Conservation (phyloP, 495 filamentous ascomycete species). For the Daldinia concentrica region DNA sequence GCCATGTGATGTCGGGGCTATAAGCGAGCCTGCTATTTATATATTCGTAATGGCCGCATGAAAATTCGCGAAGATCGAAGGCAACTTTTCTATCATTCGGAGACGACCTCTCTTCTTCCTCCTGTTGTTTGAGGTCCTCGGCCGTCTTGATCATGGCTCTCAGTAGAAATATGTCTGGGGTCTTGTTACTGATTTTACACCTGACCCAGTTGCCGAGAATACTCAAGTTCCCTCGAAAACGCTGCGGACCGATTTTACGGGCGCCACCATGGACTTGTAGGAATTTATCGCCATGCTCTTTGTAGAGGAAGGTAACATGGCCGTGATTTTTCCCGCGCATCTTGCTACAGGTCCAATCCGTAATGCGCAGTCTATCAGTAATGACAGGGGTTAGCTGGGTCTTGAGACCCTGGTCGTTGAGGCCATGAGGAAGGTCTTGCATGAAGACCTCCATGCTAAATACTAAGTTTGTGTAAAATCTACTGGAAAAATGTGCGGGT, state of each 20-base stretch:
- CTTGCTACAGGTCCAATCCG: conserved; percentile 51
- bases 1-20: conserved; percentile 54
- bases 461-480: conserved; percentile 1
- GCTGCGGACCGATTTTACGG: conserved; percentile 5
- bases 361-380: conserved; percentile 44
- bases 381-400: conserved; percentile 48
- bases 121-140: conserved; percentile 32
- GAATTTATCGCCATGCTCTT: conserved; percentile 50
- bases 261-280: conserved; percentile 42
- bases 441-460: conserved; percentile 50
- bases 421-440: conserved; percentile 47
- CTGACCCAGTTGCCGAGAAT: conserved; percentile 50
- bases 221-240: conserved; percentile 45
- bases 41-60: conserved; percentile 64
- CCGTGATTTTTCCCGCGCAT: conserved; percentile 40
- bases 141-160: conserved; percentile 51
- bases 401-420: conserved; percentile 47
- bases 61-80: conserved; percentile 48
- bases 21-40: conserved; percentile 52
- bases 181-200: conserved; percentile 55
- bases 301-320: conserved; percentile 50
- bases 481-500: background rate
- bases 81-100: conserved; percentile 24
- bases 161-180: conserved; percentile 51
- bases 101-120: conserved; percentile 6